Evolutionary conservation across 2,329 filamentous ascomycete genomes (phyloP), one percentile per base, ranked within the genome.

Genomic region (Sporothrix sp.): DNA sequence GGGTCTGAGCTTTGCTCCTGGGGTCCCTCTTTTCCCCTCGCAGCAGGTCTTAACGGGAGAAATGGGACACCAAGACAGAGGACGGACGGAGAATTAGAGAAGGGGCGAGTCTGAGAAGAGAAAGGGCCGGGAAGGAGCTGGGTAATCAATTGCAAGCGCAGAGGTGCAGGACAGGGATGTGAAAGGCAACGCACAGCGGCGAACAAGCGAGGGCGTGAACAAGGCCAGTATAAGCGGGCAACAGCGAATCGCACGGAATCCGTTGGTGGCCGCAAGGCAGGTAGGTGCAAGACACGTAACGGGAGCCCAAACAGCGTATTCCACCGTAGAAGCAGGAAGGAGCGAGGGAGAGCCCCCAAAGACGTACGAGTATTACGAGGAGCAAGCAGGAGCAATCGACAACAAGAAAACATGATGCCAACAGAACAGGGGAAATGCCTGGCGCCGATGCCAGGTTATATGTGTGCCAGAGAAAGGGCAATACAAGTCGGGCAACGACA

Each of bases 1-100:
- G 49, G 54, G 49, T 48, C 49, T 46, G 44, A 50, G 46, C 49
- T 52, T 43, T 49, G 36, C 35, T 47, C 30, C 37, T 36, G 33
- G 11, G n/a, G n/a, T n/a, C 28, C 30, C 13, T 11, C 25, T 48
- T 27, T 39, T 23, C 40, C 40, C 32, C 18, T 30, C 36, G 20
- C 8, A 27, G n/a, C 5, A 28, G 14, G n/a, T n/a, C n/a, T n/a
- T n/a, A n/a, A n/a, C n/a, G n/a, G n/a, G n/a, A n/a, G n/a, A n/a
- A n/a, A n/a, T n/a, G n/a, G n/a, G n/a, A n/a, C n/a, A n/a, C n/a
- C 25, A 21, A 27, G 14, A 21, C n/a, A 48, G 25, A 32, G 16
- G n/a, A 5, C 7, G 6, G 37, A 25, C 27, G 36, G 46, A 48
- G 39, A 38, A 35, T 35, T n/a, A 32, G 32, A 37, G 46, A 25